Percentiles rank a stretch among this genome's conserved stretches.
Evolutionary conservation across 2,329 filamentous ascomycete genomes (phyloP).

Genomic region (Aspergillus sojae): DNA sequence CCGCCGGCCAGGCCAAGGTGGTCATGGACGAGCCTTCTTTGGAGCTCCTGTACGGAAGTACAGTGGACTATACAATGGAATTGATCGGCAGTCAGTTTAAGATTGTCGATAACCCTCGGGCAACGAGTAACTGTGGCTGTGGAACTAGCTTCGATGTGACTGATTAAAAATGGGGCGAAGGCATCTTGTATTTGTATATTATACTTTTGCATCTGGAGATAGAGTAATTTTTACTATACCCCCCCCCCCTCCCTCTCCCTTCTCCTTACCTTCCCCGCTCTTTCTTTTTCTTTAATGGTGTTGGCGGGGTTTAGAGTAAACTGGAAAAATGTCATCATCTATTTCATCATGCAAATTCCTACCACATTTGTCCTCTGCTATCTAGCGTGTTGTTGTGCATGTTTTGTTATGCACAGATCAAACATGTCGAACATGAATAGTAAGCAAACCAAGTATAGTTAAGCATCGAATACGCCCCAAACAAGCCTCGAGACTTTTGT

Average conservation of each 20-base stretch:
- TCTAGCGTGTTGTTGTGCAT: slow-evolving; percentile 14
- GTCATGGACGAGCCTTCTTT: slow-evolving; percentile 86
- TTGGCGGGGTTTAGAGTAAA: neutral
- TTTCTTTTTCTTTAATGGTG: neutral
- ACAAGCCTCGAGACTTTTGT: slow-evolving; percentile 25
- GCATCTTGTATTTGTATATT: slow-evolving; percentile 16
- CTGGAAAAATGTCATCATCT: slow-evolving; percentile 21
- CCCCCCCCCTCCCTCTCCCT: slow-evolving; percentile 27
- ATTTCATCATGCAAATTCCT: slow-evolving; percentile 23
- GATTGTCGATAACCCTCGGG: slow-evolving; percentile 88
- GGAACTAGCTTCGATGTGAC: slow-evolving; percentile 97
- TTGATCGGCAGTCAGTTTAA: slow-evolving; percentile 95
- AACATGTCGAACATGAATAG: slow-evolving; percentile 15
- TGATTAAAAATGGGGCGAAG: slow-evolving; percentile 40
- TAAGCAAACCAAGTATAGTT: slow-evolving; percentile 18
- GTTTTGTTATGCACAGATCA: slow-evolving; percentile 13
- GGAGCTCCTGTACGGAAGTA: slow-evolving; percentile 88
- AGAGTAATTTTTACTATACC: slow-evolving; percentile 32
- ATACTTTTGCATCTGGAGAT: slow-evolving; percentile 20
- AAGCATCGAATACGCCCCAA: slow-evolving; percentile 24
- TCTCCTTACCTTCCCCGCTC: neutral
- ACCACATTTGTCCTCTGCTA: slow-evolving; percentile 15
- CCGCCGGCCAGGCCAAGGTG: slow-evolving; percentile 68
- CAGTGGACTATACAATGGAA: slow-evolving; percentile 95
- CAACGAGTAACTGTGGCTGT: slow-evolving; percentile 93